Percentiles rank a stretch among this genome's conserved stretches.
These are phyloP conservation scores for Pythium insidiosum DNA, from an alignment of 352 stramenopile species.

Conservation along the genomic window DNA sequence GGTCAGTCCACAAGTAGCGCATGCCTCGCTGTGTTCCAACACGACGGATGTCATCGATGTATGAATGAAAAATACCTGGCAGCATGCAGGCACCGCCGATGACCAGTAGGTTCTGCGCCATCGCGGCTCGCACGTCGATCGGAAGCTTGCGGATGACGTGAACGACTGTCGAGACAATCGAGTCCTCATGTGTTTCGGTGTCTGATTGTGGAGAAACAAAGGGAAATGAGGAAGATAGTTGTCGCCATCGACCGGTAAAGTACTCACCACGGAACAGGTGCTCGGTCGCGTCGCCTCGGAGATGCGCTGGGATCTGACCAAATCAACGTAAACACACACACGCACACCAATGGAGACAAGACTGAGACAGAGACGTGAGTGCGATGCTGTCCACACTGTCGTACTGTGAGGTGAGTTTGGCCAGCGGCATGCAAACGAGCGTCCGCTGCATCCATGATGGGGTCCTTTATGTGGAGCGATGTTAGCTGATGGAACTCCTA, in stretches of 20 bases:
- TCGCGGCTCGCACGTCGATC: conserved; percentile 50
- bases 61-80: conserved; percentile 25
- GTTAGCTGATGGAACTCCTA: neutral
- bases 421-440: conserved; percentile 7
- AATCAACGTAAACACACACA: no score
- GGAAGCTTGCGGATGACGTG: conserved; percentile 46
- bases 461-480: conserved; percentile 3
- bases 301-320: conserved; percentile 12
- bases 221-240: no score
- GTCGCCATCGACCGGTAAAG: no score
- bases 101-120: conserved; percentile 72
- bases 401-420: neutral
- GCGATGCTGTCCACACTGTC: neutral
- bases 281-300: conserved; percentile 14
- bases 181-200: conserved; percentile 26
- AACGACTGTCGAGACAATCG: conserved; percentile 46
- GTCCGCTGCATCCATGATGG: conserved; percentile 16
- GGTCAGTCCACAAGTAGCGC: no score
- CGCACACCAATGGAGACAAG: no score
- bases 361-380: neutral
- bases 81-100: conserved; percentile 74
- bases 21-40: no score
- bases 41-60: no score
- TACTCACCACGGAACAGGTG: conserved; percentile 17
- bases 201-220: no score